Conservation (phyloP, 2,329 filamentous ascomycete genomes). For the Colletotrichum sojae region DNA sequence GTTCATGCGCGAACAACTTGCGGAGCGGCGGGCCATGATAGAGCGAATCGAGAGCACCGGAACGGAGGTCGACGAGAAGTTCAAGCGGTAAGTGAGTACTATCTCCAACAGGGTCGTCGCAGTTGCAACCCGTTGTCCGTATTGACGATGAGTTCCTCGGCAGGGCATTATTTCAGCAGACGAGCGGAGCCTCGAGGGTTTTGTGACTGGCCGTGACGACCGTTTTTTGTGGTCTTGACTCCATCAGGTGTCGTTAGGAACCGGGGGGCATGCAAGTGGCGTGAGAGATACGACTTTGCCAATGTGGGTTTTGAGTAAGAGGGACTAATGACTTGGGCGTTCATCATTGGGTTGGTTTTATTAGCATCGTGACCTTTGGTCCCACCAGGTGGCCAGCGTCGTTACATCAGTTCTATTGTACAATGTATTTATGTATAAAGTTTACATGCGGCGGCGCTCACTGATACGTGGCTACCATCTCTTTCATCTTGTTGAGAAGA, state of each 20-base stretch:
- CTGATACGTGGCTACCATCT: conserved; percentile 63
- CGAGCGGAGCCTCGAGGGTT: background rate
- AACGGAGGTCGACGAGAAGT: conserved; percentile 66
- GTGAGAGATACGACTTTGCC: background rate
- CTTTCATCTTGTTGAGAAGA: conserved; percentile 60
- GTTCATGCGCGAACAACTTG: conserved; percentile 73
- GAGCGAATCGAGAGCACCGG: conserved; percentile 71
- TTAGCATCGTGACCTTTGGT: conserved; percentile 11
- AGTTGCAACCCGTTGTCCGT: background rate
- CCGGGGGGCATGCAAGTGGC: background rate
- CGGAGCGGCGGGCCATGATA: conserved; percentile 71
- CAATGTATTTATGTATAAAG: conserved; percentile 25
- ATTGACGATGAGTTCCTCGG: background rate
- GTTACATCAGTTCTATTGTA: conserved; percentile 17
- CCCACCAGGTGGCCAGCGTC: background rate
- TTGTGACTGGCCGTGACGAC: background rate
- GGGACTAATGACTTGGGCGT: background rate
- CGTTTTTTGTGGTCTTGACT: background rate
- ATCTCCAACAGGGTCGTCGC: background rate
- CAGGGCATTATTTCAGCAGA: background rate
- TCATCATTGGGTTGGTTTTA: background rate
- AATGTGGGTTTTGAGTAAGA: background rate
- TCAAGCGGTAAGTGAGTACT: conserved; percentile 57
- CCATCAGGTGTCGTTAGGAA: background rate
- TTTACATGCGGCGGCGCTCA: conserved; percentile 47